Conservation (phyloP, 495 filamentous ascomycete genomes). For the Lasiosphaeris hirsuta region DNA sequence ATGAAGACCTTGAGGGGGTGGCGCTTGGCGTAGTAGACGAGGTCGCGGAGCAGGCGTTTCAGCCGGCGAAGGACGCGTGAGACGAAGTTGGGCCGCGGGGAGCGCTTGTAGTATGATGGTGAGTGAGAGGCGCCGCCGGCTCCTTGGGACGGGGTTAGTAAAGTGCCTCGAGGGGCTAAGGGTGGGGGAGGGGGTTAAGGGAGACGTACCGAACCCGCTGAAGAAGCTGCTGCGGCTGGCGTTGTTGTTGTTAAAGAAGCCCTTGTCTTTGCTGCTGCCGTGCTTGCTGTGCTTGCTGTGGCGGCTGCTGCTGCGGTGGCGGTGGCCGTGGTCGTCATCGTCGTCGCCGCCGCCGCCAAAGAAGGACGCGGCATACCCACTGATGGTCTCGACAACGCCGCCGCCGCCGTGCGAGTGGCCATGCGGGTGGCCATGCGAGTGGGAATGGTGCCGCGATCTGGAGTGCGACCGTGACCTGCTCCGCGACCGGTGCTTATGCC, state of each 20-base stretch:
- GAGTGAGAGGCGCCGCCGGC: slow-evolving; percentile 30
- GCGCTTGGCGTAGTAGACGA: slow-evolving; percentile 69
- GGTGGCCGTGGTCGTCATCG: slow-evolving; percentile 11
- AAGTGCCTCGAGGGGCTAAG: slow-evolving; percentile 56
- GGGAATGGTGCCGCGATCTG: slow-evolving; percentile 18
- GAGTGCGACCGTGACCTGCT: slow-evolving; percentile 31
- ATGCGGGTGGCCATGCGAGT: slow-evolving; percentile 10
- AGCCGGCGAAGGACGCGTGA: slow-evolving; percentile 65
- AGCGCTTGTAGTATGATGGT: slow-evolving; percentile 65
- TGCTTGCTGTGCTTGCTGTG: slow-evolving; percentile 15
- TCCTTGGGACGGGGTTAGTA: slow-evolving; percentile 21
- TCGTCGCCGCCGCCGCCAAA: slow-evolving; percentile 34
- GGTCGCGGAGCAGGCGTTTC: slow-evolving; percentile 67
- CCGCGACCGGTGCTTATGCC: slow-evolving; percentile 19
- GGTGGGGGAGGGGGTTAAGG: slow-evolving; percentile 51
- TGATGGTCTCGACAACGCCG: slow-evolving; percentile 14
- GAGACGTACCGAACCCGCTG: slow-evolving; percentile 46
- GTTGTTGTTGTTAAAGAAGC: slow-evolving; percentile 23
- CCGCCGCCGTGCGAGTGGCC: slow-evolving; percentile 8
- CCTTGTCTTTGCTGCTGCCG: neutral
- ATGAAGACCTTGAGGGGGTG: slow-evolving; percentile 83
- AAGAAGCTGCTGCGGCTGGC: slow-evolving; percentile 44
- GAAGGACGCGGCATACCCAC: slow-evolving; percentile 25
- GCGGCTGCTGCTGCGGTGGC: neutral
- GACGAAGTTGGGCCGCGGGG: slow-evolving; percentile 74